Evolutionary conservation across 2,329 filamentous ascomycete genomes (phyloP).

Genomic region (Cladobotryum protrusum): DNA sequence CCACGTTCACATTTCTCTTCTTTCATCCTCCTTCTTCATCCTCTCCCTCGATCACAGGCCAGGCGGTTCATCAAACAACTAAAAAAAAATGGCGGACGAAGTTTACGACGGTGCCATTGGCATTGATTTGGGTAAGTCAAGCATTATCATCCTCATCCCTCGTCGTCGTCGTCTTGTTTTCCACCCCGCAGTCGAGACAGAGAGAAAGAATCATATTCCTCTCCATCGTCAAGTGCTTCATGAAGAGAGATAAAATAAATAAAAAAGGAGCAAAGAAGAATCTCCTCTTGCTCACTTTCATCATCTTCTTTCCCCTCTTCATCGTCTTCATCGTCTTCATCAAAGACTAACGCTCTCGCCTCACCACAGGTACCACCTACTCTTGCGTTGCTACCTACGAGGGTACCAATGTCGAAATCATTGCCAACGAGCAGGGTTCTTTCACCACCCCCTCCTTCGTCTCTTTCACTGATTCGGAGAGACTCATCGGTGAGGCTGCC

Average conservation of each 20-base stretch:
- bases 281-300: background rate
- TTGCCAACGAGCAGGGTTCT: constrained; percentile 99
- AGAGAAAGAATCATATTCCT: constrained; percentile 5
- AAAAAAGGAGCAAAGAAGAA: background rate
- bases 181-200: background rate
- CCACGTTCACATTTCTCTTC: constrained; percentile 25
- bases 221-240: background rate
- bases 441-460: constrained; percentile 99
- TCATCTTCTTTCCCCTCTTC: background rate
- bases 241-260: background rate
- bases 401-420: constrained; percentile 99
- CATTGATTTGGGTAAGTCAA: constrained; percentile 90
- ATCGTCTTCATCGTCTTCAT: background rate
- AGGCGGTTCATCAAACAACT: constrained; percentile 7
- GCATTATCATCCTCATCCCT: constrained; percentile 3
- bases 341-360: constrained; percentile 4
- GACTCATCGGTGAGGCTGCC: constrained; percentile 97
- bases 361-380: constrained; percentile 83
- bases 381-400: constrained; percentile 99
- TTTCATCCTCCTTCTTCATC: constrained; percentile 19
- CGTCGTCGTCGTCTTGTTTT: constrained; percentile 8
- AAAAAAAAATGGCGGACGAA: constrained; percentile 83
- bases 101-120: constrained; percentile 99
- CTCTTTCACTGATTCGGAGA: constrained; percentile 97
- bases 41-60: constrained; percentile 24